Conservation (phyloP, 352 stramenopile species). For the Pythium oligandrum region DNA sequence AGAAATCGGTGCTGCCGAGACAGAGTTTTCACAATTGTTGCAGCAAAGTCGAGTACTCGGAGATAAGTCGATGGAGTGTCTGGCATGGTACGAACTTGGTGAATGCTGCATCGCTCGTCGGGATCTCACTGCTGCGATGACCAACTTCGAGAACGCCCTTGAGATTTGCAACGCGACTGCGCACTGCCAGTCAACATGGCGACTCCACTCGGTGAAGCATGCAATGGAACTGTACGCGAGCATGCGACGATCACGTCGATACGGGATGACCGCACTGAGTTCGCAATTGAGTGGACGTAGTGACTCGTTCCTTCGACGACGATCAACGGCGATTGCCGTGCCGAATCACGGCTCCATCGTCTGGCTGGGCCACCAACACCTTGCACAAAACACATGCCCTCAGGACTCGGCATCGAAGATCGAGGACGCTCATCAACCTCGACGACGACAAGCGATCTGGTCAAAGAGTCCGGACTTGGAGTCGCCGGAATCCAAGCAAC, state of each 20-base stretch:
- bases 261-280: constrained; percentile 15
- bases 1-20: constrained; percentile 32
- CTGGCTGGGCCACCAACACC: too few relatives aligned
- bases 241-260: constrained; percentile 23
- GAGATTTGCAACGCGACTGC: constrained; percentile 43
- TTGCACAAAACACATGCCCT: too few relatives aligned
- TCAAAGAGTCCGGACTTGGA: too few relatives aligned
- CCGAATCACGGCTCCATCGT: too few relatives aligned
- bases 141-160: constrained; percentile 34
- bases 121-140: constrained; percentile 29
- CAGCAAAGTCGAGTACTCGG: constrained; percentile 28
- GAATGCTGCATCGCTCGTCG: constrained; percentile 32
- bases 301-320: background rate
- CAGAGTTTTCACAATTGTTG: constrained; percentile 37
- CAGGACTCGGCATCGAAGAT: too few relatives aligned
- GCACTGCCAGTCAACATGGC: constrained; percentile 31
- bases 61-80: constrained; percentile 34
- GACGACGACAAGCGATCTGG: too few relatives aligned
- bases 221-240: constrained; percentile 53
- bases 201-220: constrained; percentile 33
- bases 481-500: too few relatives aligned
- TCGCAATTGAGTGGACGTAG: background rate
- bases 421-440: too few relatives aligned
- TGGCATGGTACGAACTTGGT: constrained; percentile 48
- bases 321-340: too few relatives aligned